Evolutionary conservation across 2,329 filamentous ascomycete species (phyloP).

Genomic region (Talaromyces sp.): DNA sequence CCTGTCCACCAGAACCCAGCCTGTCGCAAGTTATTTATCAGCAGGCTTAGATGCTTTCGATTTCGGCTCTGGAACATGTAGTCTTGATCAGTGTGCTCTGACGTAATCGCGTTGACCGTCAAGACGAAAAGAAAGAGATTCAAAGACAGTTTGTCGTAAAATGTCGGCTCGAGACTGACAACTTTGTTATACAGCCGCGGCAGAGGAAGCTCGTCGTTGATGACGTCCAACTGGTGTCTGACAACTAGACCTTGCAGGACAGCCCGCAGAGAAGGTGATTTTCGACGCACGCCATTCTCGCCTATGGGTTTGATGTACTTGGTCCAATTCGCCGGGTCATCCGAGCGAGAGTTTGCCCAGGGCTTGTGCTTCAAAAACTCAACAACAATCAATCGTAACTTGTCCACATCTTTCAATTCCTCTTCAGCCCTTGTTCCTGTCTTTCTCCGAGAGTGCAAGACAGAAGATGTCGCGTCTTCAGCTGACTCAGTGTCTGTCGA

Average conservation of each 20-base stretch:
- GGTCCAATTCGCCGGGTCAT: slow-evolving; percentile 64
- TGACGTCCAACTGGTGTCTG: slow-evolving; percentile 68
- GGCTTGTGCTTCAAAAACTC: slow-evolving; percentile 72
- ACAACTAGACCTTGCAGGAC: slow-evolving; percentile 77
- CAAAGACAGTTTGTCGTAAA: slow-evolving; percentile 74
- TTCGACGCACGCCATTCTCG: slow-evolving; percentile 47
- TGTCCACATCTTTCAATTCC: slow-evolving; percentile 60
- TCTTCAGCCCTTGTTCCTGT: slow-evolving; percentile 42
- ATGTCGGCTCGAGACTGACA: slow-evolving; percentile 71
- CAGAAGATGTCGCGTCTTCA: slow-evolving; percentile 23
- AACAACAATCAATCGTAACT: slow-evolving; percentile 59
- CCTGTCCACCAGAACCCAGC: slow-evolving; percentile 84
- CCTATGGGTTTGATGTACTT: slow-evolving; percentile 62
- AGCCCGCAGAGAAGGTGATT: slow-evolving; percentile 49
- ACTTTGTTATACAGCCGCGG: slow-evolving; percentile 68
- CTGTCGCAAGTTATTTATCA: slow-evolving; percentile 75
- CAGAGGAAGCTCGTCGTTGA: slow-evolving; percentile 58
- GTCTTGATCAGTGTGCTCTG: slow-evolving; percentile 74
- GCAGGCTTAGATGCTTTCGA: slow-evolving; percentile 57
- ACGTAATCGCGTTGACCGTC: slow-evolving; percentile 81
- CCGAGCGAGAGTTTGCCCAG: slow-evolving; percentile 62
- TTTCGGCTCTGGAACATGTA: slow-evolving; percentile 84
- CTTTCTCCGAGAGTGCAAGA: slow-evolving; percentile 28
- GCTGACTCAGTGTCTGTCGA: slow-evolving; percentile 28
- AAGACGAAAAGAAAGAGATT: slow-evolving; percentile 84